phyloP scores from a whole-genome alignment of 768 basidiomycete species.

The Boletus vinaceobasis region DNA sequence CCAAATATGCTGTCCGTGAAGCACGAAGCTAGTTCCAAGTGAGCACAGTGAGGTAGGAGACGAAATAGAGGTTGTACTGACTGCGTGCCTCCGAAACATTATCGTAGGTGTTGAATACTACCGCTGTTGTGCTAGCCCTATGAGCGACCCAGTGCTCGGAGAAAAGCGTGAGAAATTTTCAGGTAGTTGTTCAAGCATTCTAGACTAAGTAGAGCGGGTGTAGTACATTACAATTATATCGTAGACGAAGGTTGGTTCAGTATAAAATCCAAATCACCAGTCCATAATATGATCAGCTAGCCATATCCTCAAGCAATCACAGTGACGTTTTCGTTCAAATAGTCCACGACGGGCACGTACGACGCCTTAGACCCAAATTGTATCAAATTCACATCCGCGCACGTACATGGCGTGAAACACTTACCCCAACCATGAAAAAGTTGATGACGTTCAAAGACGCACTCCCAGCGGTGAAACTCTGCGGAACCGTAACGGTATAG shows the following conservation, averaged over 20 bases:
- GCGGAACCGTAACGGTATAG: conserved; percentile 32
- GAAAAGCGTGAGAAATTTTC: conserved; percentile 16
- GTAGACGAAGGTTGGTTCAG: not conserved
- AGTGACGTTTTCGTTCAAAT: conserved; percentile 21
- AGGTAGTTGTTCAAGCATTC: not conserved
- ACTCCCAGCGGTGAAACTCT: conserved; percentile 20
- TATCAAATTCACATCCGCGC: not conserved
- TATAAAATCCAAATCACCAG: not conserved
- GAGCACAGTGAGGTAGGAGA: not conserved
- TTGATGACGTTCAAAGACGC: conserved; percentile 38
- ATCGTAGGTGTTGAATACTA: not conserved
- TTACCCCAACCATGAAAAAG: conserved; percentile 39
- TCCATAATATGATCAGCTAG: not conserved
- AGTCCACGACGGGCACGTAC: conserved; percentile 14
- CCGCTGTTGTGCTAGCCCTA: too few relatives aligned
- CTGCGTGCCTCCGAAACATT: conserved; percentile 28
- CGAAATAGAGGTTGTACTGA: conserved; percentile 5
- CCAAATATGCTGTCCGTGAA: conserved; percentile 22
- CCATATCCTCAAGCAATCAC: not conserved
- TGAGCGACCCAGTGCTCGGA: not conserved
- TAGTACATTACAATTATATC: not conserved
- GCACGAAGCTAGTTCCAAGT: conserved; percentile 19
- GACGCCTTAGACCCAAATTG: conserved; percentile 9
- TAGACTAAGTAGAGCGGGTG: too few relatives aligned
- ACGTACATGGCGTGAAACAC: conserved; percentile 8